Conservation (phyloP, 106 monocot genomes). For the Dendrobium huoshanense region DNA sequence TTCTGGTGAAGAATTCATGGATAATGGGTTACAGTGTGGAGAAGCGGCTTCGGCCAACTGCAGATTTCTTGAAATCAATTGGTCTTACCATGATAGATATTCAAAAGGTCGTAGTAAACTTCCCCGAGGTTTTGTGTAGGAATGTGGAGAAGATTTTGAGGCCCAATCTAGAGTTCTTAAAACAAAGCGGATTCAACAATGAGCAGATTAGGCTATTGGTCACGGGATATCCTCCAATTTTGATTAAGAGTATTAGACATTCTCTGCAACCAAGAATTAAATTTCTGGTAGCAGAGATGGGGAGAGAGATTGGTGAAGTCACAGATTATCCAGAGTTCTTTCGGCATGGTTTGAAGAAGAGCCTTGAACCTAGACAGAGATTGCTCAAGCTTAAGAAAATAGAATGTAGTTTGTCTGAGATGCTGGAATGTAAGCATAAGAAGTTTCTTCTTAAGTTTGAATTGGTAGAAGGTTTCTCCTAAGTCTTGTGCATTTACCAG, state of each 20-base stretch:
- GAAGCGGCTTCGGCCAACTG: conserved; percentile 62
- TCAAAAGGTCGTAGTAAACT: conserved; percentile 44
- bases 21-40: conserved; percentile 86
- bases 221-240: conserved; percentile 68
- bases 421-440: conserved; percentile 62
- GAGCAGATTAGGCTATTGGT: conserved; percentile 48
- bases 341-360: conserved; percentile 77
- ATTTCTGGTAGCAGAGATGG: conserved; percentile 78
- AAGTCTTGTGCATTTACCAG: not conserved
- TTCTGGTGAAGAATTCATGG: conserved; percentile 72
- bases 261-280: conserved; percentile 71
- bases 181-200: conserved; percentile 39
- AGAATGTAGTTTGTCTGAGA: conserved; percentile 68
- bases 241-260: conserved; percentile 83
- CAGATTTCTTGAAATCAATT: conserved; percentile 68
- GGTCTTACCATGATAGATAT: conserved; percentile 49
- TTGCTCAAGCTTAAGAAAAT: conserved; percentile 40
- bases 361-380: conserved; percentile 66
- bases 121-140: conserved; percentile 68
- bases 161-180: conserved; percentile 63
- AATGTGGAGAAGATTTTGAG: conserved; percentile 65
- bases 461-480: not conserved
- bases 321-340: conserved; percentile 74
- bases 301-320: conserved; percentile 58
- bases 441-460: conserved; percentile 67